Percentiles rank a stretch among this genome's conserved stretches.
phyloP scores from a whole-genome alignment of 371 early-diverging fungal species.

The Coemansia sp. region DNA sequence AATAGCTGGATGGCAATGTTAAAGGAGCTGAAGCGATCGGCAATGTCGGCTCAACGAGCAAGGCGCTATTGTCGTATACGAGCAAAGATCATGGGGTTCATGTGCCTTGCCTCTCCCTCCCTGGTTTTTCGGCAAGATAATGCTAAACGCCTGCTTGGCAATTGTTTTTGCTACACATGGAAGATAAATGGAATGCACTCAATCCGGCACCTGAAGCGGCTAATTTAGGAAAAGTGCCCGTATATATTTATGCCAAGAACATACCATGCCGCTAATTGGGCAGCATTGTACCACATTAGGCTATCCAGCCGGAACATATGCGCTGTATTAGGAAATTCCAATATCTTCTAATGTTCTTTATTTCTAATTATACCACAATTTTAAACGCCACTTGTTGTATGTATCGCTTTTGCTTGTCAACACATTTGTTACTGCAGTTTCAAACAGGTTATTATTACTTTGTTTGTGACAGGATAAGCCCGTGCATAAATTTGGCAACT shows the following conservation, averaged over 20 bases:
- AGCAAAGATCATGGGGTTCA: neutral
- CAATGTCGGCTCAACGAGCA: neutral
- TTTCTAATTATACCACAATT: too few relatives aligned
- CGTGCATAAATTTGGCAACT: neutral
- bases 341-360: too few relatives aligned
- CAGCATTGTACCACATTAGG: neutral
- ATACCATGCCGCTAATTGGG: neutral
- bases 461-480: neutral
- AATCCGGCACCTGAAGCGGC: neutral
- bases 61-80: conserved; percentile 3
- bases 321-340: neutral
- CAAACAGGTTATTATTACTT: neutral
- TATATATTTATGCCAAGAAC: neutral
- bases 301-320: neutral
- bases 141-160: neutral
- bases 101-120: neutral
- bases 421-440: neutral
- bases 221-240: too few relatives aligned
- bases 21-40: conserved; percentile 1
- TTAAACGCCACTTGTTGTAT: neutral
- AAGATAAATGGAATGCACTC: neutral
- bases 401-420: neutral
- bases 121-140: neutral
- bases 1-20: neutral
- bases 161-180: conserved; percentile 1